These are phyloP conservation scores for Pilobolus umbonatus DNA, from an alignment of 192 early-diverging fungal species.

Conservation along the genomic window DNA sequence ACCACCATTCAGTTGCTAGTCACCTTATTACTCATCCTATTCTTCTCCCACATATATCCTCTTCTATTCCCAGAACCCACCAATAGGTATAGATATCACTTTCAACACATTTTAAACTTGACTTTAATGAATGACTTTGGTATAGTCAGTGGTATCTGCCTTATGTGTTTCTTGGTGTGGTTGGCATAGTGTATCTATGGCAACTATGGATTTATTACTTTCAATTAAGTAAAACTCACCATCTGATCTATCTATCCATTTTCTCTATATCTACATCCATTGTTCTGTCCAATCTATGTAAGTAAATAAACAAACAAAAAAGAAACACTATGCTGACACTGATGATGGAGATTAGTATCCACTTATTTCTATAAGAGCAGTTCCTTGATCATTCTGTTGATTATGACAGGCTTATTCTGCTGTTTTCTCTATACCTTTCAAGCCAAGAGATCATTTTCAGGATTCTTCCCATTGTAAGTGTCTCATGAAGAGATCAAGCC, in stretches of 20 bases:
- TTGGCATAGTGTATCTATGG: conserved; percentile 14
- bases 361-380: conserved; percentile 24
- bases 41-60: background rate
- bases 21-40: background rate
- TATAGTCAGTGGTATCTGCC: conserved; percentile 25
- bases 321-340: background rate
- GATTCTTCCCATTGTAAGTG: conserved; percentile 22
- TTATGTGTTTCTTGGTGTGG: conserved; percentile 8
- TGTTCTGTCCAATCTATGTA: conserved; percentile 18
- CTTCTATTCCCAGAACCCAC: background rate
- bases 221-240: background rate
- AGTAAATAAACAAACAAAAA: background rate
- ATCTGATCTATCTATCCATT: conserved; percentile 6
- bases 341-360: background rate
- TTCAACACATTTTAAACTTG: background rate
- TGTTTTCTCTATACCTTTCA: conserved; percentile 22
- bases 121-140: background rate
- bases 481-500: background rate
- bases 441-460: conserved; percentile 16
- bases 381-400: conserved; percentile 15
- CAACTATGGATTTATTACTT: conserved; percentile 20
- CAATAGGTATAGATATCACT: too few relatives aligned
- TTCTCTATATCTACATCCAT: conserved; percentile 20
- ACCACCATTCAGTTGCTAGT: background rate
- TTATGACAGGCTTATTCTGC: conserved; percentile 11